A percentile compares a stretch with the other conserved stretches of the same genome.
Evolutionary conservation across 371 early-diverging fungal species (phyloP).

Genomic region (Mucor lusitanicus): DNA sequence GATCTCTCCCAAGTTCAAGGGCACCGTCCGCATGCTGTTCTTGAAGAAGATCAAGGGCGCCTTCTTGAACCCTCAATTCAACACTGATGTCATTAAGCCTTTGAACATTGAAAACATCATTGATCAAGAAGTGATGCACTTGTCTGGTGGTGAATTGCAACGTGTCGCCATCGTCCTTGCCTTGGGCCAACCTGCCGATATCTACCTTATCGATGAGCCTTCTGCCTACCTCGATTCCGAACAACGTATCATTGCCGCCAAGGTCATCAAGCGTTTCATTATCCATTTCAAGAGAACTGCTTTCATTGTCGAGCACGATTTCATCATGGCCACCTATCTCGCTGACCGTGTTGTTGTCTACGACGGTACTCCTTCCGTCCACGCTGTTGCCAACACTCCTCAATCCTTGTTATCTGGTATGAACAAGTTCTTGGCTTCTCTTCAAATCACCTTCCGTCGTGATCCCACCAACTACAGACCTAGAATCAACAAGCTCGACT

Average conservation of each 20-base stretch:
- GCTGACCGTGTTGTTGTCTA: slow-evolving; percentile 99
- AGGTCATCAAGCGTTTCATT: slow-evolving; percentile 99
- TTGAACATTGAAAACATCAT: slow-evolving; percentile 92
- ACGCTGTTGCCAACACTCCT: slow-evolving; percentile 86
- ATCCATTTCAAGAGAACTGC: slow-evolving; percentile 98
- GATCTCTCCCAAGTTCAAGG: slow-evolving; percentile 96
- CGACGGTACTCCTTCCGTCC: slow-evolving; percentile 92
- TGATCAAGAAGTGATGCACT: slow-evolving; percentile 89
- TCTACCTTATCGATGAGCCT: slow-evolving; percentile 99
- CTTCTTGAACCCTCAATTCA: slow-evolving; percentile 97
- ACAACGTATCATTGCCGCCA: slow-evolving; percentile 99
- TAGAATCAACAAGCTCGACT: slow-evolving; percentile 98
- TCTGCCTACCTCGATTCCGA: slow-evolving; percentile 99
- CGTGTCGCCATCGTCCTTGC: slow-evolving; percentile 98
- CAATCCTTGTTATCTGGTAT: slow-evolving; percentile 95
- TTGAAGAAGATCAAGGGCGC: slow-evolving; percentile 90
- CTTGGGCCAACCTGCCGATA: slow-evolving; percentile 96
- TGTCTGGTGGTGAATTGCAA: slow-evolving; percentile 99
- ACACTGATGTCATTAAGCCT: slow-evolving; percentile 98
- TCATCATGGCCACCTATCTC: slow-evolving; percentile 99
- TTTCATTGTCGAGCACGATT: slow-evolving; percentile 99
- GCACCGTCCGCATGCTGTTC: slow-evolving; percentile 96
- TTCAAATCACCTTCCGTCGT: slow-evolving; percentile 99
- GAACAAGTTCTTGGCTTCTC: slow-evolving; percentile 96
- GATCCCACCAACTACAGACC: slow-evolving; percentile 99